phyloP scores from a whole-genome alignment of 192 early-diverging fungal species.

The Jimgerdemannia flammicorona region DNA sequence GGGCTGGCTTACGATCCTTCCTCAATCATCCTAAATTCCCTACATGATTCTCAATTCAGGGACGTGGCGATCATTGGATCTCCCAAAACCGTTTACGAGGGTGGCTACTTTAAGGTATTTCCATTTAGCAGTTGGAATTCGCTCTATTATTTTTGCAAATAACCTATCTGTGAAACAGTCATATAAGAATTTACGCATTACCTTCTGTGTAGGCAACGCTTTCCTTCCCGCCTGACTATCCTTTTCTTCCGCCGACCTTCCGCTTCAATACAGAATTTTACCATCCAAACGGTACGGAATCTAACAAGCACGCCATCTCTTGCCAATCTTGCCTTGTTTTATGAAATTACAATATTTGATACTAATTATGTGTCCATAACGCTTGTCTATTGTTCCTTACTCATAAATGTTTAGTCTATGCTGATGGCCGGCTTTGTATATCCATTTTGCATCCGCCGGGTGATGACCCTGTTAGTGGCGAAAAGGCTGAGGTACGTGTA shows the following conservation, averaged over 20 bases:
- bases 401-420: conserved; percentile 57
- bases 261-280: conserved; percentile 87
- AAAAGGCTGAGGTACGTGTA: conserved; percentile 55
- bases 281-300: conserved; percentile 76
- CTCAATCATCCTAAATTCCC: too few species aligned
- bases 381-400: not conserved
- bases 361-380: not conserved
- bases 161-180: too few species aligned
- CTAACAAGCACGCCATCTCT: not conserved
- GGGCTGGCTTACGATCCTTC: not conserved
- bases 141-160: too few species aligned
- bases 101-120: conserved; percentile 44
- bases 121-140: not conserved
- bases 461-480: conserved; percentile 86
- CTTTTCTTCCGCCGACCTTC: conserved; percentile 88
- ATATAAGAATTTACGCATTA: not conserved
- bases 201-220: conserved; percentile 55
- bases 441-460: conserved; percentile 95
- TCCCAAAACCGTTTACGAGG: conserved; percentile 45
- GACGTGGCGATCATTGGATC: conserved; percentile 44
- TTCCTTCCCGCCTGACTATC: conserved; percentile 87
- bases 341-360: conserved; percentile 15
- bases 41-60: conserved; percentile 11
- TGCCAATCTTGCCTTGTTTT: not conserved
- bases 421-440: conserved; percentile 90